Base-by-base conservation (phyloP, 495 filamentous ascomycete species). In the Penicilliopsis zonata region DNA sequence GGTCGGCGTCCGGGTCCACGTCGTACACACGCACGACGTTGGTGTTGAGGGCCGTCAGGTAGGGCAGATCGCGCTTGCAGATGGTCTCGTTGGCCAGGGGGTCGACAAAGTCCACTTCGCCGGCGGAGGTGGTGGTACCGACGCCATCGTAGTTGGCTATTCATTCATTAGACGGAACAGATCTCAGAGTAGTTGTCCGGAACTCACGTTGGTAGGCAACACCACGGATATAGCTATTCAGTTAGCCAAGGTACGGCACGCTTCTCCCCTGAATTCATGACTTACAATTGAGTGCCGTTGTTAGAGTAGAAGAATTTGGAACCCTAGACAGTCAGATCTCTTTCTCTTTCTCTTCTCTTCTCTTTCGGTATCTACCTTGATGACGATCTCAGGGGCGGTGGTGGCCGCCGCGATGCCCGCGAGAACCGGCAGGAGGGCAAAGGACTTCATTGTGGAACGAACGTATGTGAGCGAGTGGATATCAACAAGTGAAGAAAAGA, bases 21-120 rank as follows among this genome's bases (percentile, higher is more conserved):
- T 84, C 84, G 57, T 98, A 98, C 12, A 86, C 84, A 47, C 90
- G 88, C 50, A 98, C 86, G 17, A 76, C 74, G 59, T 98, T 98
- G 46, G 87, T 88, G 36, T 69, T 65, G 22, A 94, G 67, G 42
- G 81, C 67, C 50, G 72, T 43, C 30, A 98, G 69, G 39, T 76
- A 61, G n/a, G 85, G 83, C 20, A 98, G 58, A 55, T 98, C 90
- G 38, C 87, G 81, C 42, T 66, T 58, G 65, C 88, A 95, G 36
- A 59, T 52, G 12, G 63, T 52, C 12, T 49, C 51, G 57, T 94
- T 69, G 33, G 84, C 72, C 20, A 98, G 69, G 32, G 90, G 87
- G 41, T 80, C 76, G 12, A 38, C 60, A 54, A 74, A 81, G 39
- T 52, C 40, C n/a, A n/a, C n/a, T n/a, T n/a, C n/a, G 25, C 18